phyloP scores from a whole-genome alignment of 495 filamentous ascomycete species.

The Penicillium canariense region DNA sequence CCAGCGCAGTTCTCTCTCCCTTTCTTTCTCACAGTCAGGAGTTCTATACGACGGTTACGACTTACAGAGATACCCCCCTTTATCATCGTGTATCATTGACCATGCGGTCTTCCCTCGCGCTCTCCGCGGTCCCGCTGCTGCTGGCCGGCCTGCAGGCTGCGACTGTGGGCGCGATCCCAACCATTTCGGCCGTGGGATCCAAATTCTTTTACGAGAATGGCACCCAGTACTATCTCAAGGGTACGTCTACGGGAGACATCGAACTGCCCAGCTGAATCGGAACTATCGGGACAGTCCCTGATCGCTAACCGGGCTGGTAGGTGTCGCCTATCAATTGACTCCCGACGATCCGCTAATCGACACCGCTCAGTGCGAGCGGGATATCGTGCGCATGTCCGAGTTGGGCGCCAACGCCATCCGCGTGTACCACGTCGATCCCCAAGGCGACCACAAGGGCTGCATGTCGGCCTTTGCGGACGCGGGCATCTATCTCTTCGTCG shows the following conservation, averaged over 20 bases:
- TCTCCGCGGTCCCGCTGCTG: slow-evolving; percentile 25
- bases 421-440: slow-evolving; percentile 81
- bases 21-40: not conserved
- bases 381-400: slow-evolving; percentile 74
- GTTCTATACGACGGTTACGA: slow-evolving; percentile 9
- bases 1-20: not conserved
- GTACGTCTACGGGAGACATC: slow-evolving; percentile 33
- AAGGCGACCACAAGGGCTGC: slow-evolving; percentile 68
- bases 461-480: slow-evolving; percentile 66
- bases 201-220: slow-evolving; percentile 82
- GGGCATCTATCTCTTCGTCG: slow-evolving; percentile 79
- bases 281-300: not conserved
- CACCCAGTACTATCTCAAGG: slow-evolving; percentile 79
- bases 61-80: slow-evolving; percentile 1
- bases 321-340: slow-evolving; percentile 68
- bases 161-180: slow-evolving; percentile 40
- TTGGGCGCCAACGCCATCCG: slow-evolving; percentile 83
- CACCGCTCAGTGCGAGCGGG: slow-evolving; percentile 71
- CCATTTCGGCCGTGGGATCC: slow-evolving; percentile 68
- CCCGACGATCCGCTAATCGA: slow-evolving; percentile 73
- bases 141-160: slow-evolving; percentile 30
- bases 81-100: not conserved
- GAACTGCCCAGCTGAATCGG: not conserved
- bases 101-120: slow-evolving; percentile 28
- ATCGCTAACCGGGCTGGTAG: slow-evolving; percentile 33